Conservation (phyloP, 345 rosid species). For the Brassica juncea region DNA sequence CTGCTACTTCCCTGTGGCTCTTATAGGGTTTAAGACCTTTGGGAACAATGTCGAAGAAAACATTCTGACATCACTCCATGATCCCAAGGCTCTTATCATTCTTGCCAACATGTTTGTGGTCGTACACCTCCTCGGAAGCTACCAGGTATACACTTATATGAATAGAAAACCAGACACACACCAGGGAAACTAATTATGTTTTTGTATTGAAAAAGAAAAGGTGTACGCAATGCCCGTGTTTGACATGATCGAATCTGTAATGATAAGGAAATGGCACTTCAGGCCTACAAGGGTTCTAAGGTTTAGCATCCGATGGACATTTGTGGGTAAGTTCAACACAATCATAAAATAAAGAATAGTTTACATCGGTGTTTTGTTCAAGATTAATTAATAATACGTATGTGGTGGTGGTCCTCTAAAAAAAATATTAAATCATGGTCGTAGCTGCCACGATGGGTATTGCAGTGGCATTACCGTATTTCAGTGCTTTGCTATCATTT, state of each 20-base stretch:
- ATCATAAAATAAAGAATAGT: background rate
- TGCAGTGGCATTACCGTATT: constrained; percentile 62
- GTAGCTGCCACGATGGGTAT: constrained; percentile 67
- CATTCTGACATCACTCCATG: constrained; percentile 53
- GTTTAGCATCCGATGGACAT: constrained; percentile 43
- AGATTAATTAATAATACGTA: background rate
- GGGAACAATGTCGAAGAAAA: constrained; percentile 59
- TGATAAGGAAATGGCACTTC: constrained; percentile 58
- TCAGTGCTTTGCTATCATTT: constrained; percentile 62
- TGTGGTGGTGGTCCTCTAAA: background rate
- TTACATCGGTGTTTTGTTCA: no score
- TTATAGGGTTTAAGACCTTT: constrained; percentile 53
- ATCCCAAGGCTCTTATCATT: constrained; percentile 60
- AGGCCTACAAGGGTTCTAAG: constrained; percentile 44
- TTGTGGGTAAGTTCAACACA: constrained; percentile 50
- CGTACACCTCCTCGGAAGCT: constrained; percentile 78
- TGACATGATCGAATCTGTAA: constrained; percentile 64
- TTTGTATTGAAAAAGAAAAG: background rate
- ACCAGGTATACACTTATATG: constrained; percentile 43
- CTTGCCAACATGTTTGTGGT: constrained; percentile 77
- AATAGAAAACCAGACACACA: background rate
- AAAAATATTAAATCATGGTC: background rate
- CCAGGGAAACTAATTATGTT: background rate
- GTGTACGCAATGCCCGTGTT: constrained; percentile 70
- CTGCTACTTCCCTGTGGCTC: constrained; percentile 84